Evolutionary conservation across 2,329 filamentous ascomycete species (phyloP).

Genomic region (Metarhizium rileyi): DNA sequence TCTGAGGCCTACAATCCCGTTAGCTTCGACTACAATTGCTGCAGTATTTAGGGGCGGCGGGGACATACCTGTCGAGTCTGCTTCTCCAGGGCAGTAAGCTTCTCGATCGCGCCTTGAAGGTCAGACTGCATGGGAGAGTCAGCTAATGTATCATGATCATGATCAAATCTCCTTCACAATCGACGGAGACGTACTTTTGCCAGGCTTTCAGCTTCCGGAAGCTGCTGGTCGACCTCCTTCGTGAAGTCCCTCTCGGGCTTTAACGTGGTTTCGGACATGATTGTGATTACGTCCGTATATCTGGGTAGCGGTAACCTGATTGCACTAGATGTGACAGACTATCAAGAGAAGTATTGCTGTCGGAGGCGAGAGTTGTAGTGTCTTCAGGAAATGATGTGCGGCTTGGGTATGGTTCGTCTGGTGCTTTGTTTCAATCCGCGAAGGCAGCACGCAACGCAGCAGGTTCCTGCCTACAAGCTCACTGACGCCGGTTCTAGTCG

Average conservation of each 20-base stretch:
- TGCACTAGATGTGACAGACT: background rate
- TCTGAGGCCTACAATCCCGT: constrained; percentile 66
- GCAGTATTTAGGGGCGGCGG: constrained; percentile 9
- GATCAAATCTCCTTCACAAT: too few species aligned
- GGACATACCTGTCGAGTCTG: constrained; percentile 79
- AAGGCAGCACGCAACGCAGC: constrained; percentile 24
- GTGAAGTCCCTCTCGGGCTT: constrained; percentile 99
- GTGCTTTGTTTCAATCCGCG: constrained; percentile 20
- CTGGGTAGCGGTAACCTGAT: background rate
- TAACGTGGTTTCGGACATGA: constrained; percentile 72
- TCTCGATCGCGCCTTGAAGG: constrained; percentile 82
- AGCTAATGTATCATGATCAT: background rate
- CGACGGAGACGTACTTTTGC: constrained; percentile 54
- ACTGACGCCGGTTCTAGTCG: background rate
- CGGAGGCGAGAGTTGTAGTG: background rate
- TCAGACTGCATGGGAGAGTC: constrained; percentile 46
- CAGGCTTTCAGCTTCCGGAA: constrained; percentile 83
- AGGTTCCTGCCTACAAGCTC: constrained; percentile 24
- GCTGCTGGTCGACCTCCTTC: constrained; percentile 86
- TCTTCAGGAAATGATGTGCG: background rate
- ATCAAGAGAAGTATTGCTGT: too few species aligned
- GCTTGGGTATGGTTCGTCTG: constrained; percentile 11
- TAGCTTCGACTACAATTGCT: constrained; percentile 7
- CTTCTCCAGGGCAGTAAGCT: constrained; percentile 86
- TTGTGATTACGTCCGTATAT: constrained; percentile 10